Evolutionary conservation across 2,329 filamentous ascomycete species (phyloP).

Genomic region (Penicillium sp.): DNA sequence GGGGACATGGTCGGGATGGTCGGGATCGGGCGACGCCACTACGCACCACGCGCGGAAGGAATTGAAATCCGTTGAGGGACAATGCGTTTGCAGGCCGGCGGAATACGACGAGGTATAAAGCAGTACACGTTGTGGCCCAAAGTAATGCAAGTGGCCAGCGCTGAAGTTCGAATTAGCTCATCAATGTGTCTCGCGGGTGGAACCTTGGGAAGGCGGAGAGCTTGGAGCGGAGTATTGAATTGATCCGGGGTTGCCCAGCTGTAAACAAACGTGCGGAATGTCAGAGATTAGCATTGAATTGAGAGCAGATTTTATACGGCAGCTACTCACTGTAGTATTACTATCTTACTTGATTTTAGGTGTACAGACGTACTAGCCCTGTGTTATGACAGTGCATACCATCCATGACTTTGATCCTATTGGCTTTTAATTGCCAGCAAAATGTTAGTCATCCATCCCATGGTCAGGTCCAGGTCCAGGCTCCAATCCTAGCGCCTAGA

Average conservation of each 20-base stretch:
- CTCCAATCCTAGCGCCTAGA: not conserved
- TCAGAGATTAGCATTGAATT: not conserved
- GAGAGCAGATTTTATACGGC: not conserved
- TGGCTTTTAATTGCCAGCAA: not conserved
- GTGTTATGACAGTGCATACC: not conserved
- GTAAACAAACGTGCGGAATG: not conserved
- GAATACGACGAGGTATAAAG: conserved; percentile 1
- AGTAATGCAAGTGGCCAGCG: conserved; percentile 12
- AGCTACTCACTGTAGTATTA: not conserved
- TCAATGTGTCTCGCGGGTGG: conserved; percentile 16
- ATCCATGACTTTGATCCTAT: not conserved
- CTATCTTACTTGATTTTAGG: not conserved
- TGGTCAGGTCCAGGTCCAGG: not conserved
- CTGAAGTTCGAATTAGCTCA: conserved; percentile 7
- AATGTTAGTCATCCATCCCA: not conserved
- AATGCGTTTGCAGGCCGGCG: not conserved
- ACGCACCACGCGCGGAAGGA: conserved; percentile 6
- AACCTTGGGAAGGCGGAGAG: conserved; percentile 24
- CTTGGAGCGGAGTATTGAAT: conserved; percentile 19
- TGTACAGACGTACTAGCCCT: not conserved
- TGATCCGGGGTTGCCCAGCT: conserved; percentile 10
- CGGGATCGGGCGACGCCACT: conserved; percentile 13
- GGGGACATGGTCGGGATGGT: conserved; percentile 27
- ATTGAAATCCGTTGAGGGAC: conserved; percentile 1
- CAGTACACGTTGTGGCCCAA: conserved; percentile 3